Evolutionary conservation across 441 rosid species (phyloP), one percentile per base, ranked within the genome.

Genomic region (Adansonia grandidieri): DNA sequence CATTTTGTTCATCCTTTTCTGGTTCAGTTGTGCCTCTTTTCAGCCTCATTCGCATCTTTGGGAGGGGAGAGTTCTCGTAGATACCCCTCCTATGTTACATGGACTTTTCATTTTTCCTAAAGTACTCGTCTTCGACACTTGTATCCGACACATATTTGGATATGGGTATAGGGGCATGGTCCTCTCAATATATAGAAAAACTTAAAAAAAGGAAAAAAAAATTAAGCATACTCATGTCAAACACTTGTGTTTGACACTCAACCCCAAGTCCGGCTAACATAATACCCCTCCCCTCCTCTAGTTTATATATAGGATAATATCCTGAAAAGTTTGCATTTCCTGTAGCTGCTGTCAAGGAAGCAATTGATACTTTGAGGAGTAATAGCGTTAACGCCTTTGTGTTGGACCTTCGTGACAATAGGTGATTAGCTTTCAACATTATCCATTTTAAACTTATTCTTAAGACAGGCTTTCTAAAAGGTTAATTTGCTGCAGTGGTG

Each of bases 401-500:
- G 72, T 86, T 94, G 80, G 98, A 96, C 88, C 99, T 96, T 81
- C 97, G 99, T 81, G 98, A 96, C 82, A 96, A 96, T 78, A 93
- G 99, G 99, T 96, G 85, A 90, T 83, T 81, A 69, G 66, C 82
- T 83, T 81, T 81, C 45, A 17, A 65, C 73, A 47, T 82, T 45
- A 24, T 70, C 75, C 2, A 50, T 83, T 76, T 74, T 77, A 73
- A 69, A 51, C 70, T 84, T 58, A 72, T 77, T 22, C 71, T 54
- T 76, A 80, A 69, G 78, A 73, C 83, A 72, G 80, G 79, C 15
- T 80, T 80, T 89, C 80, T 87, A 82, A 87, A 82, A 71, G 73
- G 69, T 83, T 83, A 66, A 61, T 87, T 88, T 86, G 80, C 79
- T 90, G 92, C 97, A 96, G 98, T 48, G 98, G 99, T 6, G 98